Evolutionary conservation across 2,329 filamentous ascomycete genomes (phyloP).

Genomic region (Ceratocystis colombiana): DNA sequence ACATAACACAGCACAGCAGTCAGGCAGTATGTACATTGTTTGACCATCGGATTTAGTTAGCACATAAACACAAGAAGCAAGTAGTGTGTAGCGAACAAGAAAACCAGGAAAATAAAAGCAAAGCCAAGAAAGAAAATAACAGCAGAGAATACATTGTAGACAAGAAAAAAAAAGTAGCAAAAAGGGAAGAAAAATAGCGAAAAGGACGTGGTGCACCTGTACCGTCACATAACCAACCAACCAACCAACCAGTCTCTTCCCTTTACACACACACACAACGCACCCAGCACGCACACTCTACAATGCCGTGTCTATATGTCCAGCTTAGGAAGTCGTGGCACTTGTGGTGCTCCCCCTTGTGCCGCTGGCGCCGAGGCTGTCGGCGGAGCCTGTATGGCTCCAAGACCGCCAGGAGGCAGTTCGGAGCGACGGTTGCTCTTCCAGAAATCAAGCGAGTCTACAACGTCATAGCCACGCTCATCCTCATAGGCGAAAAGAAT

Average conservation of each 20-base stretch:
- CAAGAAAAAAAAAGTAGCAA: constrained; percentile 16
- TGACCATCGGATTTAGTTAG: not conserved
- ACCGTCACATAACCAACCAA: constrained; percentile 10
- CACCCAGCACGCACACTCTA: not conserved
- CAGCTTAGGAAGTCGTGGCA: constrained; percentile 21
- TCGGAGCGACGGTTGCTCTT: constrained; percentile 51
- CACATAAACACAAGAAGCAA: not conserved
- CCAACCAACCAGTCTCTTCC: constrained; percentile 8
- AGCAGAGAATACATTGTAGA: constrained; percentile 15
- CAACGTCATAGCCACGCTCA: constrained; percentile 82
- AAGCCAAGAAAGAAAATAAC: not conserved
- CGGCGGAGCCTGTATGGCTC: constrained; percentile 9
- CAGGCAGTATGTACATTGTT: not conserved
- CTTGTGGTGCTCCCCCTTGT: constrained; percentile 14
- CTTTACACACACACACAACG: constrained; percentile 10
- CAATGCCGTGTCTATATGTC: constrained; percentile 17
- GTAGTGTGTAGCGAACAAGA: constrained; percentile 6
- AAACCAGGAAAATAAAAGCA: constrained; percentile 8
- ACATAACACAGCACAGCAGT: not conserved
- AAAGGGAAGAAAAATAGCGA: constrained; percentile 19
- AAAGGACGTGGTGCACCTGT: constrained; percentile 4
- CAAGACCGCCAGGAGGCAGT: constrained; percentile 25
- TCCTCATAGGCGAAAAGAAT: constrained; percentile 98
- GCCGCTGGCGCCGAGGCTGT: constrained; percentile 1
- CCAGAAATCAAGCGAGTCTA: constrained; percentile 97